phyloP scores from a whole-genome alignment of 192 early-diverging fungal genomes.

The Backusella tarrabulga region DNA sequence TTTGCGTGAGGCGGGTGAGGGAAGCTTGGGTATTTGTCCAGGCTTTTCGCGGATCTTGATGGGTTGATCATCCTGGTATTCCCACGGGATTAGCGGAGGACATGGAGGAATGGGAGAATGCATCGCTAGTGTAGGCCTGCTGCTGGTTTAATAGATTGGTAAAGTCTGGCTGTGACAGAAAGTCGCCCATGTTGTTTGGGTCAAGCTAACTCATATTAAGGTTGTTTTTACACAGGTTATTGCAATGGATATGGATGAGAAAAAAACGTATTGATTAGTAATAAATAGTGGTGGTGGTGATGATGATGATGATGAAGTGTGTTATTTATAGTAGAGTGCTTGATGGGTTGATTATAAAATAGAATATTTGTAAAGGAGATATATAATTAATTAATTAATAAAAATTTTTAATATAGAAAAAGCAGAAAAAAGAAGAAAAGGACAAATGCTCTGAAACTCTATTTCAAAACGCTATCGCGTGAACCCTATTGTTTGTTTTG shows the following conservation, averaged over 20 bases:
- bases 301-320: neutral
- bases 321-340: neutral
- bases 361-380: neutral
- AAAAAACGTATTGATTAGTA: neutral
- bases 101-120: neutral
- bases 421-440: neutral
- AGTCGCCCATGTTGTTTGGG: neutral
- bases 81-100: neutral
- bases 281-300: neutral
- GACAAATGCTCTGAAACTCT: neutral
- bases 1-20: conserved; percentile 53
- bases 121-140: neutral
- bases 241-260: neutral
- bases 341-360: neutral
- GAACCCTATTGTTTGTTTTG: neutral
- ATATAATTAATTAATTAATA: too few relatives aligned
- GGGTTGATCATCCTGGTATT: conserved; percentile 27
- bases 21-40: conserved; percentile 56
- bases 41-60: conserved; percentile 52
- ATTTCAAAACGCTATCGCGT: neutral
- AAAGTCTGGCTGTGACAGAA: neutral
- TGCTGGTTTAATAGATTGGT: neutral
- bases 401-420: too few relatives aligned
- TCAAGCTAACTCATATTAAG: neutral
- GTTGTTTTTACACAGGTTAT: neutral